Conservation (phyloP, 2,329 filamentous ascomycete genomes). For the Conoideocrella luteorostrata region DNA sequence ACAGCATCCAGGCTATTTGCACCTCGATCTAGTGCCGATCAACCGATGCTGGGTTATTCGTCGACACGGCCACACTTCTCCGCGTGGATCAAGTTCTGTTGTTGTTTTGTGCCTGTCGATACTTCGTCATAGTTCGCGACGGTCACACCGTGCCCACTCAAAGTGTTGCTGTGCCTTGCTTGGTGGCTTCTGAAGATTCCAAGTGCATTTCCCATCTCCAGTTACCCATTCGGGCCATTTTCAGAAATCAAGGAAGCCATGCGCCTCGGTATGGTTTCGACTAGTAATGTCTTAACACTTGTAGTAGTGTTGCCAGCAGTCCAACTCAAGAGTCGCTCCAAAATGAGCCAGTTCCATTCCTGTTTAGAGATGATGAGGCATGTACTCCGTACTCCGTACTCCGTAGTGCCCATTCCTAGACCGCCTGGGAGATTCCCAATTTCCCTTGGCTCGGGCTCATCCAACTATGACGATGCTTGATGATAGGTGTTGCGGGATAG, state of each 20-base stretch:
- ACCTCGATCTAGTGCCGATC: background rate
- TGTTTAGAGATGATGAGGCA: background rate
- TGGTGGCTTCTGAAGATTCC: no score
- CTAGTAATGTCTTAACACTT: background rate
- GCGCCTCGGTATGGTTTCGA: no score
- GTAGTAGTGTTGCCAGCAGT: no score
- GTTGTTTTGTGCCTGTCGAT: background rate
- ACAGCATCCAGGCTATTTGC: background rate
- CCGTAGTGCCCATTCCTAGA: background rate
- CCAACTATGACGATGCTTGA: no score
- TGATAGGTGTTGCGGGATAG: no score
- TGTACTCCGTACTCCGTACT: no score
- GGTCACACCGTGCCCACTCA: background rate
- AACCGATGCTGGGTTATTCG: background rate
- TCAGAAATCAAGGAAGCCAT: no score
- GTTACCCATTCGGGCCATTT: no score
- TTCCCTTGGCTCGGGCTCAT: no score
- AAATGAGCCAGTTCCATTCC: background rate
- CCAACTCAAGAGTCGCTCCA: no score
- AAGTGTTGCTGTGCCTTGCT: background rate
- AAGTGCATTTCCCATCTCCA: no score
- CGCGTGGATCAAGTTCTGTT: background rate
- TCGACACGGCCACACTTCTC: background rate
- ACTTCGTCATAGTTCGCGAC: background rate
- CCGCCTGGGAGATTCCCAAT: background rate